Evolutionary conservation across 805 yeast genomes (phyloP), one percentile per base, ranked within the genome.

Genomic region (Yarrowia phangngaensis): DNA sequence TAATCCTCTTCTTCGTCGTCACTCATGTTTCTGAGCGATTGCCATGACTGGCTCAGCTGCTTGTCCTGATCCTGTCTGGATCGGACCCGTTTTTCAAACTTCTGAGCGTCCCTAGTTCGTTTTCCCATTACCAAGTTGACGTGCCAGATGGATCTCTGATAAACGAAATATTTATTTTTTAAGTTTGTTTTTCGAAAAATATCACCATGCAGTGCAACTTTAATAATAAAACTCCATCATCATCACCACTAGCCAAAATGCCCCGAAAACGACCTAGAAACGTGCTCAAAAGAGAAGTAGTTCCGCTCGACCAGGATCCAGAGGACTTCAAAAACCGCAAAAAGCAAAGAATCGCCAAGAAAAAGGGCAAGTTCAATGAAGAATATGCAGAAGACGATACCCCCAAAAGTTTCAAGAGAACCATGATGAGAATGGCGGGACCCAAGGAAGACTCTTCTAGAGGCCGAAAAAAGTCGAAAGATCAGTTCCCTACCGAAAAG

Each of bases 1-100:
- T 86, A 88, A 50, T 78, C 89, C 58, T 80, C 84, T 58, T 85
- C 94, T 52, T 76, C 81, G 14, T 23, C 35, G 16, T 40, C 36
- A n/a, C 50, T 54, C 3, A 31, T 34, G 26, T 24, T 51, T 12
- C 38, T 50, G 13, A 33, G 36, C 15, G 24, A 34, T 8, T 36
- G 24, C 58, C 58, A 57, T 11, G 58, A 12, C 8, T 53, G 51
- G 2, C 46, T 49, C 8, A 31, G 32, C 36, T 56, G 50, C 14
- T 45, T 31, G 20, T 58, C 62, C n/a, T 40, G 41, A 6, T 50
- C 52, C 17, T 38, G 14, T 8, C 50, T 40, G 6, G 46, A 55
- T 45, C 56, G 51, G 24, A 58, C 59, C 16, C 53, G 31, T 23
- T 58, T 55, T n/a, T 52, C 57, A 17, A 57, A 31, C 43, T 43